Conservation (phyloP, 2,329 filamentous ascomycete species). For the Fusarium verrucosum region DNA sequence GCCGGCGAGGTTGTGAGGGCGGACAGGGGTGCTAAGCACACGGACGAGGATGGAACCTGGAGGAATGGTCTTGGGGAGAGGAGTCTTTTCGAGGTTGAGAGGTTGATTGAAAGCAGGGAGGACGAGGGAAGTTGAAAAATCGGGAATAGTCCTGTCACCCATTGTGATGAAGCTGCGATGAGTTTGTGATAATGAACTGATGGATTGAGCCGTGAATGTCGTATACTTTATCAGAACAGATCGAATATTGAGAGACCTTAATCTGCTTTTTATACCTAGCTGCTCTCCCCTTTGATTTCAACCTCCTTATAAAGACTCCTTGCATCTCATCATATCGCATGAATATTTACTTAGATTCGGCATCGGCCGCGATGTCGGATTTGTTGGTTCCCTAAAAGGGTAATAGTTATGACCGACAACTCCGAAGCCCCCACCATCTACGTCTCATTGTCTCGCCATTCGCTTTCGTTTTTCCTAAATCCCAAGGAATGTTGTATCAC, state of each 20-base stretch:
- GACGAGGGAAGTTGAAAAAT: slow-evolving; percentile 5
- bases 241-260: neutral
- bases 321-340: no score
- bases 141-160: neutral
- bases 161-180: neutral
- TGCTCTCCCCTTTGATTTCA: no score
- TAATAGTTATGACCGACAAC: slow-evolving; percentile 13
- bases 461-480: neutral
- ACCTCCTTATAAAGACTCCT: no score
- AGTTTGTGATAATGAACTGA: neutral
- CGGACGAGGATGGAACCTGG: slow-evolving; percentile 25
- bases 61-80: neutral
- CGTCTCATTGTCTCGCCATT: neutral
- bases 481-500: neutral
- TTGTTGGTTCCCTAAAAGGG: slow-evolving; percentile 15
- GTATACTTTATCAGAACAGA: no score
- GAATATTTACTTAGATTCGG: no score
- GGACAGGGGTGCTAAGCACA: slow-evolving; percentile 20
- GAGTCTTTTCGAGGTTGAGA: slow-evolving; percentile 5
- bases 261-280: no score
- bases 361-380: neutral
- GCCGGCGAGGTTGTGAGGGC: slow-evolving; percentile 16
- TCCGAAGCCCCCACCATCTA: slow-evolving; percentile 8
- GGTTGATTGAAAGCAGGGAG: slow-evolving; percentile 24
- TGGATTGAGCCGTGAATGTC: neutral